These are phyloP conservation scores for Solanum sitiens DNA, from an alignment of 257 asterid genomes.

Conservation along the genomic window DNA sequence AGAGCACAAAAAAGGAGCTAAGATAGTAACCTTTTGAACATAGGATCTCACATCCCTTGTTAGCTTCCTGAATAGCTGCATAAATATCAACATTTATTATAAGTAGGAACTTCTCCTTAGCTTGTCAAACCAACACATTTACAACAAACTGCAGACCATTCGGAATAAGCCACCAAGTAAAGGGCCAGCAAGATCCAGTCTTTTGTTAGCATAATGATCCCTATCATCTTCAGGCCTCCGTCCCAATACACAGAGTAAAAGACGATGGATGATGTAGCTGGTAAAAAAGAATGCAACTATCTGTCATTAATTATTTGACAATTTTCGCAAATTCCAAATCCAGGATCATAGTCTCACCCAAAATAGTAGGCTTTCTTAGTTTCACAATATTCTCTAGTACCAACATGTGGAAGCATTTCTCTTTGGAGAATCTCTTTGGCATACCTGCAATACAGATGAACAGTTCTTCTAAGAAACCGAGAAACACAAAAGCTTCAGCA, in stretches of 20 bases:
- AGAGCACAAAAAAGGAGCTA: constrained; percentile 1
- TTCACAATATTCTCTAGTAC: constrained; percentile 84
- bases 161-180: constrained; percentile 91
- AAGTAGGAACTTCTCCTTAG: neutral
- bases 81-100: neutral
- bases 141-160: constrained; percentile 46
- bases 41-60: constrained; percentile 90
- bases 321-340: neutral
- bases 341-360: constrained; percentile 40
- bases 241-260: constrained; percentile 83
- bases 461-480: neutral
- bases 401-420: constrained; percentile 99
- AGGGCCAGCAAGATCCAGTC: constrained; percentile 98
- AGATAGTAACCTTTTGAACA: constrained; percentile 72
- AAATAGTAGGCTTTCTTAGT: constrained; percentile 90
- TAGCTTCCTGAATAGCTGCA: constrained; percentile 90
- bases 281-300: neutral
- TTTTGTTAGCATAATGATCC: constrained; percentile 95
- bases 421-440: constrained; percentile 91
- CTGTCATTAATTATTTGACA: neutral
- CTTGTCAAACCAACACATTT: neutral
- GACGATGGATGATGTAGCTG: constrained; percentile 91
- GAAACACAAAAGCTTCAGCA: neutral
- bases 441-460: constrained; percentile 41
- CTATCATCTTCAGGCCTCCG: constrained; percentile 94